Evolutionary conservation across 2,329 filamentous ascomycete genomes (phyloP).

Genomic region (Verticillium nubilum): DNA sequence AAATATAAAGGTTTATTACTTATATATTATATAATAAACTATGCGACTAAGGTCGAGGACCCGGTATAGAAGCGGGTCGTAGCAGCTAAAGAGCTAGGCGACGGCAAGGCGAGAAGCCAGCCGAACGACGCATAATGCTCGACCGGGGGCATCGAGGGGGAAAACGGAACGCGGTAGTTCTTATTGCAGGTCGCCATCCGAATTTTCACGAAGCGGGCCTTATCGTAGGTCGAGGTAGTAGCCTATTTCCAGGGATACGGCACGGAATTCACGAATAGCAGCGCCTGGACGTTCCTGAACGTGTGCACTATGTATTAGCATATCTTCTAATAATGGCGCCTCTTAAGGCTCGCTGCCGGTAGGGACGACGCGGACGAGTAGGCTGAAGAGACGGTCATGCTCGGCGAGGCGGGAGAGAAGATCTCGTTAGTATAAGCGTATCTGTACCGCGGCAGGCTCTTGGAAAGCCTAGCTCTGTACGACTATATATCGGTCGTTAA

Average conservation of each 20-base stretch:
- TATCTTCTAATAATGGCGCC: constrained; percentile 3
- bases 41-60: neutral
- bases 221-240: constrained; percentile 8
- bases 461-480: constrained; percentile 1
- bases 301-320: constrained; percentile 2
- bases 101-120: neutral
- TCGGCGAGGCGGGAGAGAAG: neutral
- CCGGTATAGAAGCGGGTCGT: neutral
- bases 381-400: neutral
- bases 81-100: neutral
- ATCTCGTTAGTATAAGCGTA: constrained; percentile 4
- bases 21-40: neutral
- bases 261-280: constrained; percentile 3
- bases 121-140: neutral
- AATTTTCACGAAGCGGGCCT: constrained; percentile 6
- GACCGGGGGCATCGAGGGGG: neutral
- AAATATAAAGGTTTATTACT: neutral
- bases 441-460: neutral
- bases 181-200: constrained; percentile 7
- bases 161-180: constrained; percentile 4
- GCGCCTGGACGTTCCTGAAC: constrained; percentile 6
- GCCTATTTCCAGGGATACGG: constrained; percentile 4
- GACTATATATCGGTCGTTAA: constrained; percentile 6
- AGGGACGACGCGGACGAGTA: neutral
- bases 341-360: neutral